phyloP scores from a whole-genome alignment of 108 stramenopile species.

The Schizochytrium sp. region DNA sequence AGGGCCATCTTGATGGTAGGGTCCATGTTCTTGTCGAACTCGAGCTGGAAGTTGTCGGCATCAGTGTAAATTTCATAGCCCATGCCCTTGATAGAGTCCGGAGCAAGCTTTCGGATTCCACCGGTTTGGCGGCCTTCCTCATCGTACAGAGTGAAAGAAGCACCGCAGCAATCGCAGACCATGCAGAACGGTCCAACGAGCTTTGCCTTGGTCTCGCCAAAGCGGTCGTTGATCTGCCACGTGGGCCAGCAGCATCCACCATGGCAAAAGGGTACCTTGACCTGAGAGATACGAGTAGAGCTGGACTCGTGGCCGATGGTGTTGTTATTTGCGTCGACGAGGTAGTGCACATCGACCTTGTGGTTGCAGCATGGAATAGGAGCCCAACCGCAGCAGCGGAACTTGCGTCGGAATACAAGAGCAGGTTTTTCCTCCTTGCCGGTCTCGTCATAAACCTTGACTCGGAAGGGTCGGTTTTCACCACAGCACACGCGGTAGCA shows the following conservation, averaged over 20 bases:
- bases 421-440: constrained; percentile 53
- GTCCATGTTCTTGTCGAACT: constrained; percentile 47
- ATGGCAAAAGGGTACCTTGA: constrained; percentile 27
- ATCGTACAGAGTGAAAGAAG: constrained; percentile 8
- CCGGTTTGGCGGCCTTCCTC: constrained; percentile 31
- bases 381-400: constrained; percentile 38
- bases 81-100: constrained; percentile 7
- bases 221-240: constrained; percentile 48
- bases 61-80: constrained; percentile 48
- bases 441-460: constrained; percentile 54
- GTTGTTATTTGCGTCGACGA: constrained; percentile 38
- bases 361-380: constrained; percentile 46
- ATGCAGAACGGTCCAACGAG: constrained; percentile 30
- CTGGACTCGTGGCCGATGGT: constrained; percentile 43
- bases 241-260: constrained; percentile 59
- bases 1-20: constrained; percentile 61
- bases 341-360: constrained; percentile 53
- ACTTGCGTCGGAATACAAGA: constrained; percentile 53
- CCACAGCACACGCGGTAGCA: constrained; percentile 60
- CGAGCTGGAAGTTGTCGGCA: constrained; percentile 60
- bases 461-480: constrained; percentile 52
- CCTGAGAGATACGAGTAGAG: constrained; percentile 17
- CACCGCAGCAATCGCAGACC: constrained; percentile 57
- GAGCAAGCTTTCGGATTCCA: constrained; percentile 20
- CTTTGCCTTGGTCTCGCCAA: constrained; percentile 27